Conservation (phyloP, 495 filamentous ascomycete species). For the Poronia punctata region DNA sequence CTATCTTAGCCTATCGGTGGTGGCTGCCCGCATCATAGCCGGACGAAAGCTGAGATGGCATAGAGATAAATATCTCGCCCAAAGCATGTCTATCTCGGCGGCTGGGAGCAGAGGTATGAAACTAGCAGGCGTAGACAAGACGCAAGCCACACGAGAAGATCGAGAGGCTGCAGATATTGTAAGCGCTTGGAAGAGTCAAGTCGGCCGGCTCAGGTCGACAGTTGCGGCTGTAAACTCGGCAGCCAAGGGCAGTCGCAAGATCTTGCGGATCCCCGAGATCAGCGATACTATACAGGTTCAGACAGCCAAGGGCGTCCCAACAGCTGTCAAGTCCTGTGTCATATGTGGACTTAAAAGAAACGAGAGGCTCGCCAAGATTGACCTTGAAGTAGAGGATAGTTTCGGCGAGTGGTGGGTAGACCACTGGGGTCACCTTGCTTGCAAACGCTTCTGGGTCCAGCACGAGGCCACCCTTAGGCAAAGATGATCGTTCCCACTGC, state of each 20-base stretch:
- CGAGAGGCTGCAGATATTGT: conserved; percentile 78
- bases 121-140: conserved; percentile 70
- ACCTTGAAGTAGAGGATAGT: conserved; percentile 74
- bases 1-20: conserved; percentile 53
- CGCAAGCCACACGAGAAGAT: conserved; percentile 75
- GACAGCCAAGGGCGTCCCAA: conserved; percentile 56
- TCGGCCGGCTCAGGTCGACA: conserved; percentile 55
- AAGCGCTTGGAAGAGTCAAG: conserved; percentile 60
- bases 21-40: conserved; percentile 73
- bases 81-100: conserved; percentile 78
- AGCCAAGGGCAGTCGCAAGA: conserved; percentile 16
- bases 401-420: conserved; percentile 96
- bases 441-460: conserved; percentile 76
- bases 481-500: conserved; percentile 39
- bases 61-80: conserved; percentile 74
- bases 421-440: conserved; percentile 77
- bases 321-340: conserved; percentile 70
- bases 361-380: conserved; percentile 69
- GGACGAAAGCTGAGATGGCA: conserved; percentile 87
- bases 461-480: conserved; percentile 59
- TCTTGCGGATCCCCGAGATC: conserved; percentile 60
- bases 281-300: conserved; percentile 54
- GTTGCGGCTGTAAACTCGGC: conserved; percentile 45
- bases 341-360: conserved; percentile 84
- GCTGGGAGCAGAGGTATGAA: conserved; percentile 81